Evolutionary conservation across 345 rosid species (phyloP).

Genomic region (Ceriops tagal): DNA sequence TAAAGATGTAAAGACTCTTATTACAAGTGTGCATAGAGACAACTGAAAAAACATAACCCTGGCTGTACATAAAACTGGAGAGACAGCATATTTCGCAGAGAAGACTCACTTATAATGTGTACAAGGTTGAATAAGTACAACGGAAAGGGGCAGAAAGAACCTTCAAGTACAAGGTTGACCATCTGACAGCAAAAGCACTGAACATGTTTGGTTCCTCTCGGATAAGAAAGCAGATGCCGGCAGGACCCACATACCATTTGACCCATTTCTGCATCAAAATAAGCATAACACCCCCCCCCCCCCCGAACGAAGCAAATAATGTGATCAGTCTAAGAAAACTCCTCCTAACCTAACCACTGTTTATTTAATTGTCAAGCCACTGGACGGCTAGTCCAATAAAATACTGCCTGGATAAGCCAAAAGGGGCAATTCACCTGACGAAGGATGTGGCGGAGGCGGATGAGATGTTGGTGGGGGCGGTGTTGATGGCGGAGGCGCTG

Average conservation of each 20-base stretch:
- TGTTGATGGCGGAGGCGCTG: constrained; percentile 12
- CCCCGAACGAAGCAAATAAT: neutral
- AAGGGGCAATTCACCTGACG: neutral
- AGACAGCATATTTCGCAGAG: too few relatives aligned
- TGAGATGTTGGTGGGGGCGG: constrained; percentile 15
- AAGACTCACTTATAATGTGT: neutral
- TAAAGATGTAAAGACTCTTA: too few relatives aligned
- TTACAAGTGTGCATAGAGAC: too few relatives aligned
- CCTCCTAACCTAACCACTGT: neutral
- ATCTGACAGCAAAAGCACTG: constrained; percentile 66
- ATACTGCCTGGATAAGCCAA: too few relatives aligned
- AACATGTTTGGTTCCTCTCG: constrained; percentile 57
- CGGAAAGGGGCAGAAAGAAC: constrained; percentile 34
- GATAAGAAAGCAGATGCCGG: constrained; percentile 68
- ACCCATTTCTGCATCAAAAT: constrained; percentile 46
- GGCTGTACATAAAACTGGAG: too few relatives aligned
- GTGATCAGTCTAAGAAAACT: neutral
- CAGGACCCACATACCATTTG: constrained; percentile 98
- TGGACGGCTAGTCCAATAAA: neutral
- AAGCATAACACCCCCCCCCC: neutral
- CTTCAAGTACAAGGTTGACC: constrained; percentile 77
- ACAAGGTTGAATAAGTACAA: neutral
- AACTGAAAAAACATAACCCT: too few relatives aligned
- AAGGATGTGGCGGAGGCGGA: neutral
- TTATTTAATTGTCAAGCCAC: neutral